These are phyloP conservation scores for Lophium mytilinum DNA, from an alignment of 495 filamentous ascomycete species.

Conservation along the genomic window DNA sequence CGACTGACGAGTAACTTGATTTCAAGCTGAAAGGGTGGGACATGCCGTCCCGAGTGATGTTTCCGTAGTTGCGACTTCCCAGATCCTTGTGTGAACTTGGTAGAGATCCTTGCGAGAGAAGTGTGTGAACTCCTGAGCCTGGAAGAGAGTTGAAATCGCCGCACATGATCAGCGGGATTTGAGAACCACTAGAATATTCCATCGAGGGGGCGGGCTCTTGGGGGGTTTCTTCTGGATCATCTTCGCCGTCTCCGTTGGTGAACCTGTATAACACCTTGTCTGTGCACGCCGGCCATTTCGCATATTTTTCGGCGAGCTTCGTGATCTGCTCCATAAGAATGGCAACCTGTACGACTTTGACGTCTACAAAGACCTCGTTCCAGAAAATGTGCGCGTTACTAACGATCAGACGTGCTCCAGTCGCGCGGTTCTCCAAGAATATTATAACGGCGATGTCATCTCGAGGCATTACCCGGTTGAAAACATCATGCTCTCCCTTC, in stretches of 20 bases:
- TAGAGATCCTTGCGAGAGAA: constrained; percentile 68
- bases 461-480: constrained; percentile 95
- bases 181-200: constrained; percentile 72
- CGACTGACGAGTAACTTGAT: constrained; percentile 70
- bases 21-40: constrained; percentile 88
- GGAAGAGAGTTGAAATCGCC: constrained; percentile 91
- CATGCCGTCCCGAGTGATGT: constrained; percentile 85
- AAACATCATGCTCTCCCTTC: constrained; percentile 91
- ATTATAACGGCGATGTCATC: constrained; percentile 88
- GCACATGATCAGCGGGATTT: constrained; percentile 86
- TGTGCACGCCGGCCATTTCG: constrained; percentile 61
- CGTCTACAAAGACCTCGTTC: constrained; percentile 83
- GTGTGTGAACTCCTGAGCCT: constrained; percentile 79
- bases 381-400: constrained; percentile 91
- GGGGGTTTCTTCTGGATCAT: constrained; percentile 41
- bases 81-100: constrained; percentile 69
- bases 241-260: constrained; percentile 47
- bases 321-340: constrained; percentile 87
- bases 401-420: constrained; percentile 80
- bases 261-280: constrained; percentile 71
- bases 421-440: constrained; percentile 83
- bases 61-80: constrained; percentile 66
- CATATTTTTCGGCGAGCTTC: constrained; percentile 74
- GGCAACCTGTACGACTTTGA: constrained; percentile 89
- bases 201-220: constrained; percentile 55